Evolutionary conservation across 2,329 filamentous ascomycete genomes (phyloP).

Genomic region (Cladosporium colombiae): DNA sequence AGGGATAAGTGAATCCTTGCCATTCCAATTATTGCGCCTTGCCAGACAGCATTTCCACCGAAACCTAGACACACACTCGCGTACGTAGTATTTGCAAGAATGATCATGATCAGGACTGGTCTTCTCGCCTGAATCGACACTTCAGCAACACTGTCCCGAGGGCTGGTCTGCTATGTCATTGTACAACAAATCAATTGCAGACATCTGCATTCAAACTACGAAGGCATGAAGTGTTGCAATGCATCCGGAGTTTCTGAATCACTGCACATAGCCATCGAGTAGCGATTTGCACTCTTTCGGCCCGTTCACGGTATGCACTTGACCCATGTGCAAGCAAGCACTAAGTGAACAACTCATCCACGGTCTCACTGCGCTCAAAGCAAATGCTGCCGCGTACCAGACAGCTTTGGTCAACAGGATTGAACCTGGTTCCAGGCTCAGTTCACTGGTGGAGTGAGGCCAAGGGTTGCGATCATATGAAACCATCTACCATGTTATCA

Average conservation of each 20-base stretch:
- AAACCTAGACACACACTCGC: not conserved
- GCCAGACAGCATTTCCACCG: not conserved
- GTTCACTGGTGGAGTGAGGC: not conserved
- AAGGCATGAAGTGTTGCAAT: not conserved
- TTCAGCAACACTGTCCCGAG: not conserved
- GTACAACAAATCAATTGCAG: not conserved
- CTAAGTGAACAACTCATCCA: not conserved
- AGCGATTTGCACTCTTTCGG: not conserved
- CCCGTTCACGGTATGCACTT: not conserved
- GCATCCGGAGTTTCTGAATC: not conserved
- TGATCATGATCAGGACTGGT: not conserved
- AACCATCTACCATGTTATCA: not conserved
- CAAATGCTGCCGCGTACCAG: not conserved
- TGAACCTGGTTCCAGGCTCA: not conserved
- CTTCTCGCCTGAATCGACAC: not conserved
- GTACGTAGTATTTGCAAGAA: not conserved
- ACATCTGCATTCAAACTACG: not conserved
- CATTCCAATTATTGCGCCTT: not conserved
- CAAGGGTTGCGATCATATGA: not conserved
- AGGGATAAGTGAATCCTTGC: not conserved
- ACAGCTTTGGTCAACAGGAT: not conserved
- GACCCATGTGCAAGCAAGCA: not conserved
- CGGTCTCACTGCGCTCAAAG: not conserved
- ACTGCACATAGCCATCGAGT: not conserved
- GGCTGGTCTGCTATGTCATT: not conserved